phyloP scores from a whole-genome alignment of 116 monocot genomes.

The Zostera marina region DNA sequence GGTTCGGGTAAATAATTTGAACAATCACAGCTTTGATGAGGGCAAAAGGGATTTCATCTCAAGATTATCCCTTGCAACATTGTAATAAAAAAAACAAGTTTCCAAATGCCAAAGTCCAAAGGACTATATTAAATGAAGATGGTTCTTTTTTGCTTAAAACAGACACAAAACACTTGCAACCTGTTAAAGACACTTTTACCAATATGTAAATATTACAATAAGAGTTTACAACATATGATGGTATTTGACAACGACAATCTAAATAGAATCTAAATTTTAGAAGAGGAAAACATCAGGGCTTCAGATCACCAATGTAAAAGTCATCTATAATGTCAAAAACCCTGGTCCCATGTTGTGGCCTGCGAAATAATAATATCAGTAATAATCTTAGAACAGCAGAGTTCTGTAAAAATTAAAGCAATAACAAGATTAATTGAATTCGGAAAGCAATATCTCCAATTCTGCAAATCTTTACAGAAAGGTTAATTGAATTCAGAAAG shows the following conservation, averaged over 20 bases:
- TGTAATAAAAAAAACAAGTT: no score
- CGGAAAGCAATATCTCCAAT: neutral
- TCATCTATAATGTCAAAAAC: constrained; percentile 96
- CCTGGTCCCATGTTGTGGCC: constrained; percentile 81
- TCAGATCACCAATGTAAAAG: constrained; percentile 68
- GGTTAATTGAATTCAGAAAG: neutral
- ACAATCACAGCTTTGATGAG: no score
- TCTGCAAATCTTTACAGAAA: neutral
- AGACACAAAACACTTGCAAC: no score
- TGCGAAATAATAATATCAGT: constrained; percentile 17
- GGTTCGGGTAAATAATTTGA: no score
- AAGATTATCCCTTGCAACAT: no score
- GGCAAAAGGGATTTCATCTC: no score
- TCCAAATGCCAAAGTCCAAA: no score
- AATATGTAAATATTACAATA: no score
- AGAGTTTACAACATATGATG: neutral
- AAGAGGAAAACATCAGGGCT: constrained; percentile 21
- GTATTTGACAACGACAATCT: neutral
- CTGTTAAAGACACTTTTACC: no score
- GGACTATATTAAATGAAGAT: no score
- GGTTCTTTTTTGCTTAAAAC: no score
- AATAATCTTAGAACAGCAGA: neutral
- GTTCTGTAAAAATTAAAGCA: neutral
- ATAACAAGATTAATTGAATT: neutral
- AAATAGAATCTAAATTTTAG: neutral